phyloP scores from a whole-genome alignment of 129 eudicot species.

The Artemisia tridentata region DNA sequence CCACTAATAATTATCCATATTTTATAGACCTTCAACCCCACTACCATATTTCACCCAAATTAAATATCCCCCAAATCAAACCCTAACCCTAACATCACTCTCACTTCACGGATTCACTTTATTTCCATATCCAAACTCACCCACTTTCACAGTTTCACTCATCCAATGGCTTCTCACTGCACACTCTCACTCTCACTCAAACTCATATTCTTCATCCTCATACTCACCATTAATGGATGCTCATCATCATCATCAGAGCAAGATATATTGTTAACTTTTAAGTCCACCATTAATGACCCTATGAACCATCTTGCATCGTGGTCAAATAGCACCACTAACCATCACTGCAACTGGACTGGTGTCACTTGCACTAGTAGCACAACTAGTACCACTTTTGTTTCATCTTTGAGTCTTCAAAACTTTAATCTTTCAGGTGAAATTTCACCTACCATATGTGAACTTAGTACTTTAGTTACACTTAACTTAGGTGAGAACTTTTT shows the following conservation, averaged over 20 bases:
- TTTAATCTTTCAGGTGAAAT: slow-evolving; percentile 89
- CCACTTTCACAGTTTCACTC: slow-evolving; percentile 8
- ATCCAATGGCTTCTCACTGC: slow-evolving; percentile 58
- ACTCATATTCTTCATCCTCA: slow-evolving; percentile 34
- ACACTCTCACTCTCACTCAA: slow-evolving; percentile 31
- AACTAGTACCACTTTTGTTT: slow-evolving; percentile 32
- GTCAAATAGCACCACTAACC: slow-evolving; percentile 62
- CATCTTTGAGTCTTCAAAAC: slow-evolving; percentile 60
- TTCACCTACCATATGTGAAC: slow-evolving; percentile 61
- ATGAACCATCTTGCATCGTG: slow-evolving; percentile 59
- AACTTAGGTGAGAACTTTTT: slow-evolving; percentile 77
- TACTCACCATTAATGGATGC: slow-evolving; percentile 26
- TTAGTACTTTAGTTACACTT: slow-evolving; percentile 48
- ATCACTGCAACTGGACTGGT: slow-evolving; percentile 94
- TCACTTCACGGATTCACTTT: slow-evolving; percentile 35
- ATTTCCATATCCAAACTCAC: slow-evolving; percentile 16
- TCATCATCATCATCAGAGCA: slow-evolving; percentile 44
- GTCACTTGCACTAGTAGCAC: slow-evolving; percentile 49
- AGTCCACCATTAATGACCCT: slow-evolving; percentile 70
- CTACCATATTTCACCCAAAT: too few relatives aligned
- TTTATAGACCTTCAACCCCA: too few relatives aligned
- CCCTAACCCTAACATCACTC: slow-evolving; percentile 28
- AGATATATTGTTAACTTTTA: slow-evolving; percentile 73
- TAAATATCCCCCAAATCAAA: too few relatives aligned
- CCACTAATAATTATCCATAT: too few relatives aligned